Percentiles rank a stretch among this genome's conserved stretches.
Evolutionary conservation across 1,284 basidiomycete genomes (phyloP).

Genomic region (Coniferiporia sulphurascens): DNA sequence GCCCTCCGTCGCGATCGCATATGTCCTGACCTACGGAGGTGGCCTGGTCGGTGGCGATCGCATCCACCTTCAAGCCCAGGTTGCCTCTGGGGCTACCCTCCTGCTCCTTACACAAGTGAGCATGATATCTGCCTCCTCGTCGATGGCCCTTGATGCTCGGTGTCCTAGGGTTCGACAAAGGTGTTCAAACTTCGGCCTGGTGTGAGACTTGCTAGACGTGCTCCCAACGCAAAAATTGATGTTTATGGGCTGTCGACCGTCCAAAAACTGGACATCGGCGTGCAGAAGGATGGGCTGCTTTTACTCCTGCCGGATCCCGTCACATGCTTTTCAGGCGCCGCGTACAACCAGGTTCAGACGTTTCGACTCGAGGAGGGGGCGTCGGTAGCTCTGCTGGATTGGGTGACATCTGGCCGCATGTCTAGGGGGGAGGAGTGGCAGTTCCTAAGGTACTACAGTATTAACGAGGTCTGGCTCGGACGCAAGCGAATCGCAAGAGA

Average conservation of each 20-base stretch:
- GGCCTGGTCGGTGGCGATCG: constrained; percentile 89
- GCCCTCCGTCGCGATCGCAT: constrained; percentile 61
- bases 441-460: constrained; percentile 80
- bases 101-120: constrained; percentile 79
- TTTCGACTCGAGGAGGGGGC: constrained; percentile 60
- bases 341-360: constrained; percentile 77
- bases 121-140: constrained; percentile 21
- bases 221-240: constrained; percentile 21
- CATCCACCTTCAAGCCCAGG: constrained; percentile 58
- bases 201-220: constrained; percentile 37
- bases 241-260: constrained; percentile 30
- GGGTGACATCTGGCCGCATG: constrained; percentile 83
- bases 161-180: constrained; percentile 81
- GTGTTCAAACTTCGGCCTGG: constrained; percentile 77
- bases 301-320: constrained; percentile 89
- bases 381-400: constrained; percentile 77
- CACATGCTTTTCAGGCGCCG: constrained; percentile 83
- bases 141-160: constrained; percentile 1
- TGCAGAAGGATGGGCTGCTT: constrained; percentile 52
- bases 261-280: constrained; percentile 53
- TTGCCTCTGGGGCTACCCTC: constrained; percentile 53
- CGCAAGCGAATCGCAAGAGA: constrained; percentile 69
- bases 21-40: constrained; percentile 88
- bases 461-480: constrained; percentile 78
- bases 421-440: constrained; percentile 84